A percentile compares a stretch with the other conserved stretches of the same genome.
These are phyloP conservation scores for Kappamyces sp. DNA, from an alignment of 192 early-diverging fungal genomes.

Conservation along the genomic window DNA sequence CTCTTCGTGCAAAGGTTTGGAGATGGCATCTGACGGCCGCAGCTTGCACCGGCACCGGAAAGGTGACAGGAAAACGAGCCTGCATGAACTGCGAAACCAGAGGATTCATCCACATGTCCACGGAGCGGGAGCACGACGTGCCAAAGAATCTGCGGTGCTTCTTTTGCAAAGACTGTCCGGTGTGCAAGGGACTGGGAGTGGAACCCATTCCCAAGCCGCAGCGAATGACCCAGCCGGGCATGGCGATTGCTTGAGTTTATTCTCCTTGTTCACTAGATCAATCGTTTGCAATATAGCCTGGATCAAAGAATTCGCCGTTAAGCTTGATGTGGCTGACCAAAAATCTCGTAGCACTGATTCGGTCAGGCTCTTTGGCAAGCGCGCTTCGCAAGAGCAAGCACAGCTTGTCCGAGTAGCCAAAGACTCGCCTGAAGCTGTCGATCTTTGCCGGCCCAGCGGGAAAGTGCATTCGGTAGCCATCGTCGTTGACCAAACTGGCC, in stretches of 20 bases:
- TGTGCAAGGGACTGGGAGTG: slow-evolving; percentile 31
- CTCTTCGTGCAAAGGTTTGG: slow-evolving; percentile 28
- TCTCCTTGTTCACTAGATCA: too few relatives aligned
- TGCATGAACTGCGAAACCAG: slow-evolving; percentile 26
- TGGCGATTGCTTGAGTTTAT: too few relatives aligned
- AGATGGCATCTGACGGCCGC: not conserved
- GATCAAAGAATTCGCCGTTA: too few relatives aligned
- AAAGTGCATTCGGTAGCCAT: slow-evolving; percentile 57
- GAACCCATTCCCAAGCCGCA: slow-evolving; percentile 27
- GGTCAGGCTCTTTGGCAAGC: too few relatives aligned
- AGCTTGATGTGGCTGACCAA: too few relatives aligned
- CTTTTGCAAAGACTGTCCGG: slow-evolving; percentile 37
- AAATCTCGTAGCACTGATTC: too few relatives aligned
- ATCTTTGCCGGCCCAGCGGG: slow-evolving; percentile 21
- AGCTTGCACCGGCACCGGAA: slow-evolving; percentile 27
- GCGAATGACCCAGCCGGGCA: too few relatives aligned
- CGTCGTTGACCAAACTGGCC: slow-evolving; percentile 30
- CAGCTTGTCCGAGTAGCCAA: too few relatives aligned
- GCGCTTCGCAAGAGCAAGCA: too few relatives aligned
- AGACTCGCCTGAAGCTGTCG: too few relatives aligned
- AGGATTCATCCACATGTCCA: slow-evolving; percentile 30
- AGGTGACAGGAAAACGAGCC: slow-evolving; percentile 26
- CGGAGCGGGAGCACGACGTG: slow-evolving; percentile 33
- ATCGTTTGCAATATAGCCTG: too few relatives aligned
- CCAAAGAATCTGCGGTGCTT: slow-evolving; percentile 37